Conservation (phyloP, 768 basidiomycete genomes). For the Auricularia sp. region DNA sequence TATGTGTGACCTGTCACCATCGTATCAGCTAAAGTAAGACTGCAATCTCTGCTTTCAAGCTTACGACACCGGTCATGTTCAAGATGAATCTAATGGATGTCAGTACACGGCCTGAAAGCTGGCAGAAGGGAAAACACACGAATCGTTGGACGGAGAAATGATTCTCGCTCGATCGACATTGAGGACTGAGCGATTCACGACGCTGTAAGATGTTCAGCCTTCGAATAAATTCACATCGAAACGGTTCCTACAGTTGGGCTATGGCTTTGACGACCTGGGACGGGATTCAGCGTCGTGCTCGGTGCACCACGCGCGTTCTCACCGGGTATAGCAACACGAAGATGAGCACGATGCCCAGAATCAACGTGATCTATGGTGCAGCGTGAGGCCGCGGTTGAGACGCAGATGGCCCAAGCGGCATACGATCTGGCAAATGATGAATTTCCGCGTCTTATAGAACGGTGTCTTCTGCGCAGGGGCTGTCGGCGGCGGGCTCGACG, state of each 20-base stretch:
- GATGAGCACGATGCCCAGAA: constrained; percentile 48
- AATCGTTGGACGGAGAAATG: constrained; percentile 40
- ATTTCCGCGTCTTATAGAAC: constrained; percentile 53
- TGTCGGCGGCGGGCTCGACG: background rate
- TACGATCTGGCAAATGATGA: constrained; percentile 44
- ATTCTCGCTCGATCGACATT: constrained; percentile 45
- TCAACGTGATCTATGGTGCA: constrained; percentile 25
- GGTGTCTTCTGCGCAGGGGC: constrained; percentile 20
- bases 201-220: constrained; percentile 7
- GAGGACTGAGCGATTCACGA: constrained; percentile 46
- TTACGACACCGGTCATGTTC: constrained; percentile 42
- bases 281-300: background rate
- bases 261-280: constrained; percentile 46
- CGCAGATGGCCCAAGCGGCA: background rate
- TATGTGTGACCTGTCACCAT: constrained; percentile 45
- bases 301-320: background rate
- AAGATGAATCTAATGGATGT: constrained; percentile 36
- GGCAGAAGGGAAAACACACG: constrained; percentile 28
- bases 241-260: constrained; percentile 31
- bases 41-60: constrained; percentile 6
- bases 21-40: background rate
- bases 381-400: background rate
- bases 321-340: constrained; percentile 57
- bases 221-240: background rate
- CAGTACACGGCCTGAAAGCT: background rate